These are phyloP conservation scores for Rhododendron molle DNA, from an alignment of 148 eudicot genomes.

Conservation along the genomic window DNA sequence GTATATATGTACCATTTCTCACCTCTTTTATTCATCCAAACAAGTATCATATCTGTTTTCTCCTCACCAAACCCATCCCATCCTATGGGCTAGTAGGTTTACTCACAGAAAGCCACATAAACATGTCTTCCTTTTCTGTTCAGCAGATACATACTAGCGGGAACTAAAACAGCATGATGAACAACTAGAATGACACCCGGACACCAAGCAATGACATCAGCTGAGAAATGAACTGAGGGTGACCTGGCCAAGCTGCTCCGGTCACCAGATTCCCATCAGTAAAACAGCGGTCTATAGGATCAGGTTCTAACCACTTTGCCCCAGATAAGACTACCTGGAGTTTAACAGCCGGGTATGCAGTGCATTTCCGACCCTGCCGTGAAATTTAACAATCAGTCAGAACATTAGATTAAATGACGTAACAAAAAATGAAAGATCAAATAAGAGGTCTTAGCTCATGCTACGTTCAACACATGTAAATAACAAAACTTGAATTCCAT, in stretches of 20 bases:
- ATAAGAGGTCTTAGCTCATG: too few relatives aligned
- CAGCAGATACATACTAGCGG: background rate
- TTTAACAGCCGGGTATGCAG: constrained; percentile 97
- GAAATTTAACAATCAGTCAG: background rate
- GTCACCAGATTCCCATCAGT: constrained; percentile 96
- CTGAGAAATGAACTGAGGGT: constrained; percentile 88
- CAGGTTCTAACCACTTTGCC: constrained; percentile 91
- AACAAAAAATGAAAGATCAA: too few relatives aligned
- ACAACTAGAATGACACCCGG: constrained; percentile 51
- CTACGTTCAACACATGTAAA: too few relatives aligned
- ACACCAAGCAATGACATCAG: constrained; percentile 71
- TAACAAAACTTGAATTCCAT: background rate
- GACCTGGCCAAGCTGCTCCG: constrained; percentile 99
- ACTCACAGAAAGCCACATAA: background rate
- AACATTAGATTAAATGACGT: background rate
- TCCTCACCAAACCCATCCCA: background rate
- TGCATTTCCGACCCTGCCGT: constrained; percentile 87
- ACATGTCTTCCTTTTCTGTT: background rate
- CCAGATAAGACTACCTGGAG: constrained; percentile 74
- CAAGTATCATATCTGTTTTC: background rate
- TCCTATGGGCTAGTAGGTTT: too few relatives aligned
- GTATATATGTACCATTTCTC: background rate
- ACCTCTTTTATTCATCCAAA: background rate
- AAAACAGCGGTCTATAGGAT: constrained; percentile 82
- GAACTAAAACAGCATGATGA: background rate